Base-by-base conservation (phyloP, 1,284 basidiomycete species). In the Rhodotorula sp. region DNA sequence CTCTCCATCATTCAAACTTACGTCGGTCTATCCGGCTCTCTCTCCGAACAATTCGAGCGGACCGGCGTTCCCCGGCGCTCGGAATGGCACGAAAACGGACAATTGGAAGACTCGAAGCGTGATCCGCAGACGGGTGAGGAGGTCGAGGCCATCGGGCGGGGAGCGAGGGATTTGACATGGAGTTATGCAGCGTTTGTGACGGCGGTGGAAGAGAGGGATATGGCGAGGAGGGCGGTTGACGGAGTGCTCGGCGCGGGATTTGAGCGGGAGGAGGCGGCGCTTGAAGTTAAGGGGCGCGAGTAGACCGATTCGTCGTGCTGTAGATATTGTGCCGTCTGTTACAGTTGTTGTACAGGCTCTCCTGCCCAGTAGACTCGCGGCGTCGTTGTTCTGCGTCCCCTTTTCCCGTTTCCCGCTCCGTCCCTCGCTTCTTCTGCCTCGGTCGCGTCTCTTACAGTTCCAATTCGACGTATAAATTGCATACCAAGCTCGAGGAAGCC, bases 91-190 rank as follows among this genome's bases (percentile, higher is more conserved):
- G 64, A 62, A 6, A 49, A 52, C 27, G 67, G 71, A 29, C n/a
- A 10, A 17, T 2, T 68, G 49, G 66, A 71, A 47, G 66, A 67
- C 32, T 44, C 39, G n/a, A 68, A 67, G 62, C 53, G 44, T 44
- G 55, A 67, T n/a, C 46, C 10, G 1, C 30, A 34, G 46, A 39
- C 51, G 32, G 66, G 60, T 8, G 29, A 34, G 55, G 55, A 58
- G 19, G 66, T 63, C 34, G 58, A 57, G 29, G 57, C 53, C 22
- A 62, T 68, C 34, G 70, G 70, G 8, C 62, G 71, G 3, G 82
- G 82, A 13, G 82, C 82, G 24, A 72, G 77, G 39, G 78, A 82
- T 52, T 67, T 83, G 22, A 82, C 81, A 5, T 83, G 82, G 82
- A 80, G 78, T 24, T 82, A 82, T 67, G 80, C 80, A 2, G 76